phyloP scores from a whole-genome alignment of 2,329 filamentous ascomycete genomes.

The Colletotrichum somersetense region DNA sequence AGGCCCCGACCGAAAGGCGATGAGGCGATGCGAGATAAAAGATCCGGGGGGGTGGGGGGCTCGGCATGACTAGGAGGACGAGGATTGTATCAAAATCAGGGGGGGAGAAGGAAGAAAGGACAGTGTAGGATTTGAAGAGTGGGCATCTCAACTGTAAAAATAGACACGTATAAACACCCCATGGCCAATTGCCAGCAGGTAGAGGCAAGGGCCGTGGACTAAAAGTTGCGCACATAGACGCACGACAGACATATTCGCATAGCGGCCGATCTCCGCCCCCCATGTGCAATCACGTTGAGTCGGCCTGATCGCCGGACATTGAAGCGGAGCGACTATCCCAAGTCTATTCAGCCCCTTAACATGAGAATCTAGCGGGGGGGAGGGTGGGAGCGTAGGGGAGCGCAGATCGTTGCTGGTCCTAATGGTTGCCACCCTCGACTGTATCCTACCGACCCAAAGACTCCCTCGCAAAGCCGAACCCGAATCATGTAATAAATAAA shows the following conservation, averaged over 20 bases:
- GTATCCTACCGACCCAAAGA: slow-evolving; percentile 24
- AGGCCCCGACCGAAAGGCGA: background rate
- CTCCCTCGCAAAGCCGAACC: slow-evolving; percentile 29
- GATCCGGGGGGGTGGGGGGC: background rate
- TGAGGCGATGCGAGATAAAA: too few relatives aligned
- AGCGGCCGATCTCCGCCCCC: slow-evolving; percentile 4
- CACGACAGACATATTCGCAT: slow-evolving; percentile 15
- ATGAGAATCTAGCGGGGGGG: background rate
- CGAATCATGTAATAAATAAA: slow-evolving; percentile 22
- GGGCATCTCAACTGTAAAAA: slow-evolving; percentile 18
- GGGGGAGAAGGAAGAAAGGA: background rate
- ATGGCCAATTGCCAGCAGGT: background rate
- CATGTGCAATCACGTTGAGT: background rate
- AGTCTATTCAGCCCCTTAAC: slow-evolving; percentile 25
- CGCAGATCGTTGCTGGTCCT: slow-evolving; percentile 37
- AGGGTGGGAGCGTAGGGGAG: background rate
- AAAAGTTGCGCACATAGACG: slow-evolving; percentile 9
- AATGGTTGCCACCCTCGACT: slow-evolving; percentile 19
- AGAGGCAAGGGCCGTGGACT: background rate
- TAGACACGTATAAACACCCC: background rate
- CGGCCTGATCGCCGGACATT: background rate
- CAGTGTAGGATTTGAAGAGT: background rate
- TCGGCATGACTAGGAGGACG: too few relatives aligned
- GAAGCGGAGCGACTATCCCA: slow-evolving; percentile 5
- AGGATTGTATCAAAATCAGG: background rate